Evolutionary conservation across 139 green algal genomes (phyloP).

Genomic region (Parachlorella kessleri): DNA sequence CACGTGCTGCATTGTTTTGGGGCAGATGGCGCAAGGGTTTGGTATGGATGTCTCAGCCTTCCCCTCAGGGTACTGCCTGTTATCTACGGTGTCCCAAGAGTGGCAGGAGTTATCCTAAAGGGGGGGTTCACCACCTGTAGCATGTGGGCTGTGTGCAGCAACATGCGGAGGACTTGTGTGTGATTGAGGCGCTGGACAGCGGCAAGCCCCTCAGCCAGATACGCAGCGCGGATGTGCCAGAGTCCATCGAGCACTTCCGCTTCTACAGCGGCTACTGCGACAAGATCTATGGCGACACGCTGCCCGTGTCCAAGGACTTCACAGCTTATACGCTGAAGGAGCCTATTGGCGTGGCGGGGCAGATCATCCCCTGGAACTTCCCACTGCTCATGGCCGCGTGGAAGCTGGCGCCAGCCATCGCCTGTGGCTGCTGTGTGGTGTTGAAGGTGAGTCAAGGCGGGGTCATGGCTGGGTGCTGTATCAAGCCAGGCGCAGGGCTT

Average conservation of each 20-base stretch:
- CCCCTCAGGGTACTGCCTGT: background rate
- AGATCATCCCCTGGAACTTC: constrained; percentile 63
- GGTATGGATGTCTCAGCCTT: background rate
- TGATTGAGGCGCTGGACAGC: constrained; percentile 73
- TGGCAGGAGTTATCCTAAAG: no score
- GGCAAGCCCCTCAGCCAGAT: constrained; percentile 55
- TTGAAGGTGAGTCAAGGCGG: constrained; percentile 55
- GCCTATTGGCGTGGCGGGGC: constrained; percentile 50
- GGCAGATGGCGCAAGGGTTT: background rate
- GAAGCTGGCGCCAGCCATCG: constrained; percentile 69
- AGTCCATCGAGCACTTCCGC: constrained; percentile 56
- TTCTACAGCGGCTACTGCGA: constrained; percentile 74
- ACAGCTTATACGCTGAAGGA: constrained; percentile 43
- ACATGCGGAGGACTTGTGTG: constrained; percentile 53
- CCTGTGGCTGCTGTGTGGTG: constrained; percentile 48
- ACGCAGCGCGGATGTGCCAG: constrained; percentile 42
- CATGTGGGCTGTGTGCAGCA: constrained; percentile 16
- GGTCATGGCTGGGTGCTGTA: no score
- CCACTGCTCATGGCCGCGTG: constrained; percentile 55
- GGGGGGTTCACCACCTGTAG: no score
- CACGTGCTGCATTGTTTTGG: background rate
- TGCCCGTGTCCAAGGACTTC: constrained; percentile 16
- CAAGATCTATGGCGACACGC: constrained; percentile 59
- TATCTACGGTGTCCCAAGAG: no score
- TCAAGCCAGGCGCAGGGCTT: no score